Conservation (phyloP, 2,329 filamentous ascomycete species). For the Phyllosticta citribraziliensis region DNA sequence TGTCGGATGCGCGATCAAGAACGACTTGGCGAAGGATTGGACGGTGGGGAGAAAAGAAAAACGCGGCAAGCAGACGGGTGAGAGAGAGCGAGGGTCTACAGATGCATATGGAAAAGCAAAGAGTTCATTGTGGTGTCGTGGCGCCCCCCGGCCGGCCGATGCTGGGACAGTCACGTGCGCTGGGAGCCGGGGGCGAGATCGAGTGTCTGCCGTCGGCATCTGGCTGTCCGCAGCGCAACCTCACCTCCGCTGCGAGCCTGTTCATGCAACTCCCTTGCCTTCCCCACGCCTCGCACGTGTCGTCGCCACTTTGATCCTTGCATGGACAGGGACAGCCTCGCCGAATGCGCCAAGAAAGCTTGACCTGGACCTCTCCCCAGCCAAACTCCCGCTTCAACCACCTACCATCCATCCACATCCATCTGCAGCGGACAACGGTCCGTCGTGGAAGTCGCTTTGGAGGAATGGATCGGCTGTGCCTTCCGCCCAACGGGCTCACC, state of each 20-base stretch:
- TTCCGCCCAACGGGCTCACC: not conserved
- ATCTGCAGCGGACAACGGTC: not conserved
- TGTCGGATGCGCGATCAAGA: not conserved
- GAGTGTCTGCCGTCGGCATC: not conserved
- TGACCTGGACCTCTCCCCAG: not conserved
- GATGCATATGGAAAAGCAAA: not conserved
- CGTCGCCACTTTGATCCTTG: not conserved
- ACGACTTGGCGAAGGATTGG: not conserved
- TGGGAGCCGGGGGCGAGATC: not conserved
- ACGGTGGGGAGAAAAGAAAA: not conserved
- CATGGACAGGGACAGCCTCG: not conserved
- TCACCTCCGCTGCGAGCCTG: not conserved
- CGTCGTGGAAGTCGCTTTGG: not conserved
- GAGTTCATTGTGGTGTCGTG: not conserved
- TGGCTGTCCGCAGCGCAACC: not conserved
- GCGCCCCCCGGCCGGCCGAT: not conserved
- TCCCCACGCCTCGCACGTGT: not conserved
- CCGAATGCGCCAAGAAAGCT: not conserved
- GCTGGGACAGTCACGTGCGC: not conserved
- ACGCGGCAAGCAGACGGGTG: not conserved
- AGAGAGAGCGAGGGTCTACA: not conserved
- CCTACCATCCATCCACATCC: not conserved
- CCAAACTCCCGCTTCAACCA: not conserved
- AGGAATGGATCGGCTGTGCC: not conserved
- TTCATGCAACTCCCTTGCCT: not conserved